Evolutionary conservation across 73 alveolate genomes (phyloP).

Genomic region (Blepharisma japonicum): DNA sequence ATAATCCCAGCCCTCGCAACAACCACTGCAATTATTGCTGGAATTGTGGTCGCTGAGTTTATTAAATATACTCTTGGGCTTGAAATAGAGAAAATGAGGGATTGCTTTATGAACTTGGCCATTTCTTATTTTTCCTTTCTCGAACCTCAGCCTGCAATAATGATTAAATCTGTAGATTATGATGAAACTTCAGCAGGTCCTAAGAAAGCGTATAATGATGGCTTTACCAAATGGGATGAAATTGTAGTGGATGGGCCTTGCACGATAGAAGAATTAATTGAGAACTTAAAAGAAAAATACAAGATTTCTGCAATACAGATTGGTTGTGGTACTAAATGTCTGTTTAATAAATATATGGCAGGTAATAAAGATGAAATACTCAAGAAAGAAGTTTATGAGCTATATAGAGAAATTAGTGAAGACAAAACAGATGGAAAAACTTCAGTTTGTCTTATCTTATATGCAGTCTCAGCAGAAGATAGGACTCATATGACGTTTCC

Average conservation of each 20-base stretch:
- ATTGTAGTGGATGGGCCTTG: constrained; percentile 65
- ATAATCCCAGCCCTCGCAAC: constrained; percentile 95
- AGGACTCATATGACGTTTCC: too few relatives aligned
- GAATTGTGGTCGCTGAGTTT: constrained; percentile 64
- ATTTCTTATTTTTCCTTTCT: constrained; percentile 67
- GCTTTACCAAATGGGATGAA: constrained; percentile 92
- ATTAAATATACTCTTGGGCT: constrained; percentile 45
- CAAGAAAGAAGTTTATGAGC: too few relatives aligned
- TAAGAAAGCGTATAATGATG: constrained; percentile 87
- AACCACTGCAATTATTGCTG: constrained; percentile 90
- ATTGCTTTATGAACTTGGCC: constrained; percentile 58
- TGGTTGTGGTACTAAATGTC: too few relatives aligned
- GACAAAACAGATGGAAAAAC: too few relatives aligned
- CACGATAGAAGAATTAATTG: constrained; percentile 76
- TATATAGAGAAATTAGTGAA: too few relatives aligned
- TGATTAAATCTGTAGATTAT: constrained; percentile 70
- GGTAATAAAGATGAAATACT: too few relatives aligned
- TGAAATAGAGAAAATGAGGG: constrained; percentile 48
- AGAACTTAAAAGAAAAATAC: constrained; percentile 55
- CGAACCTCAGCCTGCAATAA: constrained; percentile 79
- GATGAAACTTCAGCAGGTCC: constrained; percentile 73
- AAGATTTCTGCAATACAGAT: too few relatives aligned
- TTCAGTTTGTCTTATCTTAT: too few relatives aligned
- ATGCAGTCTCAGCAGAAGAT: too few relatives aligned
- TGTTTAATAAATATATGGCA: too few relatives aligned